These are phyloP conservation scores for Erodium trifolium DNA, from an alignment of 441 rosid species.

Conservation along the genomic window DNA sequence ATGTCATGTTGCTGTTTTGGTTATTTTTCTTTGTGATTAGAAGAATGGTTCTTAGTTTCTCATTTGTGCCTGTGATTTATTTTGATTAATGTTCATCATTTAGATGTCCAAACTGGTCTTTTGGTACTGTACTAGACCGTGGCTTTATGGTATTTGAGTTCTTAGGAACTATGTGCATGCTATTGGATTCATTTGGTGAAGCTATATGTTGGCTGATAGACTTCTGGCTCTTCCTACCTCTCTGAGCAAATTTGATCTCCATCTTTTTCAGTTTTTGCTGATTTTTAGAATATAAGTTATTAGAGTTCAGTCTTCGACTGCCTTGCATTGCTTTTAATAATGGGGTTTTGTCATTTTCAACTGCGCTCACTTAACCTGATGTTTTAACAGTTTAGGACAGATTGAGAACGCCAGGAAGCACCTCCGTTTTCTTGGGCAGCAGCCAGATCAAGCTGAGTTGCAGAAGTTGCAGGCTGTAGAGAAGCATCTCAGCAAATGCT, in stretches of 20 bases:
- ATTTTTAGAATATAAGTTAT: neutral
- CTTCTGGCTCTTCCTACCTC: neutral
- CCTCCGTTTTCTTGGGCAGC: slow-evolving; percentile 46
- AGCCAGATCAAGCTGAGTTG: slow-evolving; percentile 43
- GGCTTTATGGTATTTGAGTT: too few species aligned
- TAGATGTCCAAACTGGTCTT: neutral
- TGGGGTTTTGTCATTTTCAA: too few species aligned
- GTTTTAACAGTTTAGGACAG: neutral
- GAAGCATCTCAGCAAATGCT: slow-evolving; percentile 57
- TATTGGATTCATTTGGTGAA: neutral
- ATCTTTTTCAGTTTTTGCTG: neutral
- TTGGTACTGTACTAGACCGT: too few species aligned
- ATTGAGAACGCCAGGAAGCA: slow-evolving; percentile 27
- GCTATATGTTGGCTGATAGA: neutral
- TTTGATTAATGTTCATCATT: too few species aligned
- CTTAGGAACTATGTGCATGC: neutral
- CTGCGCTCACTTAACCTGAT: neutral
- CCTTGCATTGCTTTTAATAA: too few species aligned
- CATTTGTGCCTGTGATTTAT: neutral
- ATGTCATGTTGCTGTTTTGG: too few species aligned
- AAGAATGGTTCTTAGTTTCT: neutral
- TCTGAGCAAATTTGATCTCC: neutral
- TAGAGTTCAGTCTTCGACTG: neutral
- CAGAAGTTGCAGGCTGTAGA: slow-evolving; percentile 66
- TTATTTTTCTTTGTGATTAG: neutral